These are phyloP conservation scores for Babesia ovis DNA, from an alignment of 169 alveolate genomes.

Conservation along the genomic window DNA sequence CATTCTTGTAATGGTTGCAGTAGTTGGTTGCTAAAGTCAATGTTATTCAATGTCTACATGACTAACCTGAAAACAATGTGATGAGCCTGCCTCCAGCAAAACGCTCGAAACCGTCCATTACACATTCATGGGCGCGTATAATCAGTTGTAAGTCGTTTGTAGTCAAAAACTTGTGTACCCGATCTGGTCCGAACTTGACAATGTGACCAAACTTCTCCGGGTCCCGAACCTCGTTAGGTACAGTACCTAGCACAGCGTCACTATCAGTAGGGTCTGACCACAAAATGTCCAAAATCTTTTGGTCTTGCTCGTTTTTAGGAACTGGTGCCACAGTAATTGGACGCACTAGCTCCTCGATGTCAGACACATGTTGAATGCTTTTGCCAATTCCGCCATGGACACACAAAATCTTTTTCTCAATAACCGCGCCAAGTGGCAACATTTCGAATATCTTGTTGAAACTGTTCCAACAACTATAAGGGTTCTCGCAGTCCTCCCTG, in stretches of 20 bases:
- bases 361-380: constrained; percentile 84
- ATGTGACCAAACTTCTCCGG: constrained; percentile 99
- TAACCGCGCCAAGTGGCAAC: constrained; percentile 98
- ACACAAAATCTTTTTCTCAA: constrained; percentile 96
- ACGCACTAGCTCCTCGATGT: constrained; percentile 88
- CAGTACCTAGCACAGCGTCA: constrained; percentile 95
- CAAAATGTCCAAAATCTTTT: constrained; percentile 80
- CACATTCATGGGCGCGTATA: constrained; percentile 99
- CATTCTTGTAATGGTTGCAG: constrained; percentile 99
- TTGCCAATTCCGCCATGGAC: constrained; percentile 99
- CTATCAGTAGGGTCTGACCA: constrained; percentile 99
- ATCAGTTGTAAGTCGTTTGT: constrained; percentile 82
- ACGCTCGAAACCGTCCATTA: constrained; percentile 99
- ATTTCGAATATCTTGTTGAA: constrained; percentile 96
- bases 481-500: constrained; percentile 94
- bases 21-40: constrained; percentile 93
- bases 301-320: constrained; percentile 86
- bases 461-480: constrained; percentile 91
- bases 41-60: neutral
- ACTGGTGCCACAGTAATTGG: constrained; percentile 95
- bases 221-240: constrained; percentile 97
- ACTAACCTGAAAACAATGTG: constrained; percentile 92
- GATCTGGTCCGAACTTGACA: constrained; percentile 96
- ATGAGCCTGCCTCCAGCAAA: constrained; percentile 99
- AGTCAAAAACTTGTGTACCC: constrained; percentile 88